Evolutionary conservation across 805 yeast species (phyloP).

Genomic region (Peterozyma toletana): DNA sequence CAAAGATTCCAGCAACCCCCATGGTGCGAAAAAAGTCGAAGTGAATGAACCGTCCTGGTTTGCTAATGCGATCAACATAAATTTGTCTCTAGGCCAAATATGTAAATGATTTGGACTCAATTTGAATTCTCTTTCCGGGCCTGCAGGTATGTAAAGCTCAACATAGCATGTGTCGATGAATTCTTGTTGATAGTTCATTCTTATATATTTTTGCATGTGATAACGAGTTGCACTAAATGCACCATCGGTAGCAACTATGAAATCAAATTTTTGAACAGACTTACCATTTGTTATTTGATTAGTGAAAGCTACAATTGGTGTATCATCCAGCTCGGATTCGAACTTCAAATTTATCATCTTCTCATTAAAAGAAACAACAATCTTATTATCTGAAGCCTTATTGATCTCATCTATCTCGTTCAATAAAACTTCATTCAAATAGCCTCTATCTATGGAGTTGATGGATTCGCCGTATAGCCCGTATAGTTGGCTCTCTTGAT

Average conservation of each 20-base stretch:
- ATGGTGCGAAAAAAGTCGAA: constrained; percentile 81
- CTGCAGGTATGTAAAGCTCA: constrained; percentile 71
- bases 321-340: constrained; percentile 9
- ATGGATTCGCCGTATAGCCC: constrained; percentile 80
- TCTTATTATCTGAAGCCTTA: constrained; percentile 13
- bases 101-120: constrained; percentile 75
- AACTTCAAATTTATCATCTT: constrained; percentile 42
- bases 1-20: constrained; percentile 53
- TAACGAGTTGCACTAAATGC: constrained; percentile 67
- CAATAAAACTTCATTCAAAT: constrained; percentile 57
- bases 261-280: constrained; percentile 34
- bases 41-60: constrained; percentile 84
- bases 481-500: constrained; percentile 61
- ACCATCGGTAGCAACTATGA: constrained; percentile 82
- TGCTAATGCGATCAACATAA: constrained; percentile 86
- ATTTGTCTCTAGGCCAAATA: constrained; percentile 86
- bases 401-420: constrained; percentile 50
- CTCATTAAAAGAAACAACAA: constrained; percentile 45
- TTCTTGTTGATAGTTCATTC: constrained; percentile 69
- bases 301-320: constrained; percentile 8
- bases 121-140: constrained; percentile 32
- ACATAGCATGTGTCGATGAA: constrained; percentile 80
- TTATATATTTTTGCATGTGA: constrained; percentile 55
- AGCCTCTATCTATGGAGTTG: constrained; percentile 76
- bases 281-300: not conserved